A percentile compares a stretch with the other conserved stretches of the same genome.
phyloP scores from a whole-genome alignment of 768 basidiomycete genomes.

The Termitomyces eurrhizus region DNA sequence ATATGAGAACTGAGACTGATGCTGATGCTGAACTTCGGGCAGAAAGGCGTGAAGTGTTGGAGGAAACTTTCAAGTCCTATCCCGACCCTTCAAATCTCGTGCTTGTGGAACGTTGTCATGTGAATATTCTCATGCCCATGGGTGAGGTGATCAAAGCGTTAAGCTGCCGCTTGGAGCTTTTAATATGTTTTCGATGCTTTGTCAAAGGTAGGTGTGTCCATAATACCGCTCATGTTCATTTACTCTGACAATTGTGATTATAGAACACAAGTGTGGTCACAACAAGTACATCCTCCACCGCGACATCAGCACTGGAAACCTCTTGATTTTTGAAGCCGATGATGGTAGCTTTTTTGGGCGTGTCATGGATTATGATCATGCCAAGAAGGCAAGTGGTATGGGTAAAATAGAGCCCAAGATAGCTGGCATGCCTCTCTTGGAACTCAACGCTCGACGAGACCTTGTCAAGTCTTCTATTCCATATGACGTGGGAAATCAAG shows the following conservation, averaged over 20 bases:
- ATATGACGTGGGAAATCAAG: no score
- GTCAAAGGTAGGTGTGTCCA: neutral
- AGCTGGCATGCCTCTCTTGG: neutral
- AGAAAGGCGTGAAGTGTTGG: neutral
- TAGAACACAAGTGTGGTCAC: neutral
- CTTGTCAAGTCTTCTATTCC: fast-evolving
- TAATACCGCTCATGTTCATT: no score
- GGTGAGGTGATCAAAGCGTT: neutral
- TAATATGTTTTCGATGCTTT: neutral
- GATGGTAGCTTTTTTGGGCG: neutral
- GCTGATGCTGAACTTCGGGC: neutral
- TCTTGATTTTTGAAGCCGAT: neutral
- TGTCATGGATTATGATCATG: conserved; percentile 5
- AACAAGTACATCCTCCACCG: neutral
- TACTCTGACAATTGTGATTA: neutral
- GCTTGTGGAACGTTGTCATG: neutral
- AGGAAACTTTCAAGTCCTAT: no score
- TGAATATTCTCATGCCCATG: conserved; percentile 1
- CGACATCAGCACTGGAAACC: neutral
- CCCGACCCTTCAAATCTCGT: neutral
- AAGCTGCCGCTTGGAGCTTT: neutral
- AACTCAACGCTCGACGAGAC: neutral
- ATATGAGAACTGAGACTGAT: neutral
- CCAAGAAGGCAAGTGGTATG: neutral
- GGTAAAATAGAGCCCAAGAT: neutral